phyloP scores from a whole-genome alignment of 352 stramenopile genomes.

The Pythium phragmitis region DNA sequence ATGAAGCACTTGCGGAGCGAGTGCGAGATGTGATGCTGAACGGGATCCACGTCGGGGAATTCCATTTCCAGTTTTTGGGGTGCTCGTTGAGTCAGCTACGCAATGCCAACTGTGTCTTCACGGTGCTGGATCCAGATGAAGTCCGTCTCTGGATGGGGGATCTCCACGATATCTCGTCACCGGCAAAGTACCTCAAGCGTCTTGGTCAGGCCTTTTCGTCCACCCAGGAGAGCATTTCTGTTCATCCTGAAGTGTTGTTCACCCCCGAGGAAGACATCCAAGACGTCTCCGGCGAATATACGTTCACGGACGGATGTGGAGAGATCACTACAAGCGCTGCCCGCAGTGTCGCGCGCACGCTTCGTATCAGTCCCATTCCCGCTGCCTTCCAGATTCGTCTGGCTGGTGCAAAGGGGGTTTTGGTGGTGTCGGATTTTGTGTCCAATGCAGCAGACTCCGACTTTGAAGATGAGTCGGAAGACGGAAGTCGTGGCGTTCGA shows the following conservation, averaged over 20 bases:
- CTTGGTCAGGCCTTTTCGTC: slow-evolving; percentile 75
- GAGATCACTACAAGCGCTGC: slow-evolving; percentile 51
- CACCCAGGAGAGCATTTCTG: slow-evolving; percentile 47
- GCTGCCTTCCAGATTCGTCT: slow-evolving; percentile 79
- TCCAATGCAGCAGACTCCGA: too few species aligned
- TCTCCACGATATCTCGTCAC: slow-evolving; percentile 45
- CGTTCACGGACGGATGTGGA: slow-evolving; percentile 76
- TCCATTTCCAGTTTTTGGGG: slow-evolving; percentile 59
- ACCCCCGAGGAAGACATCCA: slow-evolving; percentile 48
- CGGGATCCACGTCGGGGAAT: slow-evolving; percentile 22
- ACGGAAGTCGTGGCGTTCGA: slow-evolving; percentile 15
- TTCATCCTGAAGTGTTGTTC: slow-evolving; percentile 45
- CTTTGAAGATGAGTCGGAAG: background rate
- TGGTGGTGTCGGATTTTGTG: slow-evolving; percentile 56
- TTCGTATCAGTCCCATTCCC: slow-evolving; percentile 41
- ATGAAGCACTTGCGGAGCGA: slow-evolving; percentile 7
- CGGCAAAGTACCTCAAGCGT: slow-evolving; percentile 77
- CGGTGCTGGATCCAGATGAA: slow-evolving; percentile 43
- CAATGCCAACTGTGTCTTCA: slow-evolving; percentile 75
- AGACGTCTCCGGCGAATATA: slow-evolving; percentile 31
- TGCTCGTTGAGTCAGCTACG: slow-evolving; percentile 76
- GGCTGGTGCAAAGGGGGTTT: slow-evolving; percentile 69
- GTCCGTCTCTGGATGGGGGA: slow-evolving; percentile 66
- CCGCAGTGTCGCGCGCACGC: slow-evolving; percentile 31
- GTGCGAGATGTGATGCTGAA: slow-evolving; percentile 31